Evolutionary conservation across 2,329 filamentous ascomycete species (phyloP).

Genomic region (Hymenotorrendiella dingleyae): DNA sequence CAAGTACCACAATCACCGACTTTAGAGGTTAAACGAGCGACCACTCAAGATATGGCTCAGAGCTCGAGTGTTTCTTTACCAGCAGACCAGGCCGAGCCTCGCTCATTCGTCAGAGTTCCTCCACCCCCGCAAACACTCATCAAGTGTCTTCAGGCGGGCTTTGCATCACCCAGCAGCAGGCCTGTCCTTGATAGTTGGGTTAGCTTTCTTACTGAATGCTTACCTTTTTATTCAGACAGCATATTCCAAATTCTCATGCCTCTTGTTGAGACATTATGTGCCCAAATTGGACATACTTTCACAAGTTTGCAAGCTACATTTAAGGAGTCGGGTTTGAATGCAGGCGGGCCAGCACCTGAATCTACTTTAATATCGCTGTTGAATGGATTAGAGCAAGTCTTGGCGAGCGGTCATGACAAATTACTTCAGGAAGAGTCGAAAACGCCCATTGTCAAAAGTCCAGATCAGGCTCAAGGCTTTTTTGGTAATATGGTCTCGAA

Average conservation of each 20-base stretch:
- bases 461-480: constrained; percentile 78
- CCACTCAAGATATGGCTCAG: constrained; percentile 29
- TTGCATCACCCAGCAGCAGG: constrained; percentile 68
- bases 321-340: constrained; percentile 32
- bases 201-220: constrained; percentile 71
- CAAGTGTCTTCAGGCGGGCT: constrained; percentile 76
- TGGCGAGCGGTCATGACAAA: constrained; percentile 81
- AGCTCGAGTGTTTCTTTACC: constrained; percentile 38
- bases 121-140: constrained; percentile 67
- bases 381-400: constrained; percentile 86
- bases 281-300: constrained; percentile 69
- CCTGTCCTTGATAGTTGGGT: constrained; percentile 89
- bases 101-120: constrained; percentile 32
- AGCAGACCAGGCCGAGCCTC: constrained; percentile 37
- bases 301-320: constrained; percentile 63
- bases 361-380: constrained; percentile 76
- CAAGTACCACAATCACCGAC: constrained; percentile 21
- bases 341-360: constrained; percentile 48
- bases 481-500: constrained; percentile 94
- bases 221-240: constrained; percentile 76
- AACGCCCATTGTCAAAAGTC: constrained; percentile 63
- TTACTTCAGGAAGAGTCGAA: constrained; percentile 70
- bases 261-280: constrained; percentile 82
- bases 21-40: constrained; percentile 23
- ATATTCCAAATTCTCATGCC: constrained; percentile 90